Conservation (phyloP, 169 alveolate genomes). For the Plasmodium ovale region DNA sequence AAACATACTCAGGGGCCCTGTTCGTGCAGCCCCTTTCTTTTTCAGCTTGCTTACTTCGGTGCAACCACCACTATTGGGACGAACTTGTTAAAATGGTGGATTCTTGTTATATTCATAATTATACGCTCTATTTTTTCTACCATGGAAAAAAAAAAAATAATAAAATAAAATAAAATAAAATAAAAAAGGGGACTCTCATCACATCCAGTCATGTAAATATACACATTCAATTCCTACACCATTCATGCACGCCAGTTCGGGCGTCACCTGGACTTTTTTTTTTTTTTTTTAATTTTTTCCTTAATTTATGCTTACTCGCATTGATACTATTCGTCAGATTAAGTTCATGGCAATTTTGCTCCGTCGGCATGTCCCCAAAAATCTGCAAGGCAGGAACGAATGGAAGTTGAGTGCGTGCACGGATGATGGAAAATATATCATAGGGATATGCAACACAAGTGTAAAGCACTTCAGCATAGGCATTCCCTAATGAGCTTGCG, state of each 20-base stretch:
- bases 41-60: constrained; percentile 39
- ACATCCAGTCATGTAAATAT: not conserved
- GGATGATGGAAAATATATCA: no score
- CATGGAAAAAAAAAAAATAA: not conserved
- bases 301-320: constrained; percentile 21
- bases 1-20: no score
- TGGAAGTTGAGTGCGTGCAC: no score
- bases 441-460: no score
- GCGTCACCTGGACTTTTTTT: not conserved
- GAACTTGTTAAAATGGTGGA: constrained; percentile 46
- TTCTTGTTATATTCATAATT: constrained; percentile 42
- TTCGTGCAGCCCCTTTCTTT: not conserved
- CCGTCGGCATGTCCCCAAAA: constrained; percentile 65
- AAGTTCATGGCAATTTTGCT: constrained; percentile 46
- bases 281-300: not conserved
- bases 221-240: no score
- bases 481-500: no score
- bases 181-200: not conserved
- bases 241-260: not conserved
- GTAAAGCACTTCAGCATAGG: no score
- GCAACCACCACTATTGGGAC: constrained; percentile 68
- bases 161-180: not conserved
- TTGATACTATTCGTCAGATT: constrained; percentile 25
- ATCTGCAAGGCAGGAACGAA: no score
- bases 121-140: constrained; percentile 67